A percentile compares a stretch with the other conserved stretches of the same genome.
phyloP scores from a whole-genome alignment of 176 grass and related monocot genomes.

The Oryza coarctata region DNA sequence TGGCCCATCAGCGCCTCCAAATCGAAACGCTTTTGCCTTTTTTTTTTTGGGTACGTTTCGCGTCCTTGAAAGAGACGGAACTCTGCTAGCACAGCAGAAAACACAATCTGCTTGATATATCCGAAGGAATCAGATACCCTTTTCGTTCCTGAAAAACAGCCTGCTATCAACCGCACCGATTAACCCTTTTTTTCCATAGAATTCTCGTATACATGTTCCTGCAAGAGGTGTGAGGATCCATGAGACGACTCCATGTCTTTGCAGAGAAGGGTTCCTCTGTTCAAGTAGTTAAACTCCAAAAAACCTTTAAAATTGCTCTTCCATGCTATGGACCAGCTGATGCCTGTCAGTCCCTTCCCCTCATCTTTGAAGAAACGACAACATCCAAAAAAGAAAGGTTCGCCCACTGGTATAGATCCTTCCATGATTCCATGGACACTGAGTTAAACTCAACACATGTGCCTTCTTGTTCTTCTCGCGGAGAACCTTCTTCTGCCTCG shows the following conservation, averaged over 20 bases:
- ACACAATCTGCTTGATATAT: neutral
- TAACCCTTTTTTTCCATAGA: neutral
- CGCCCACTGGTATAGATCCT: no score
- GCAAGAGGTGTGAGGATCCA: neutral
- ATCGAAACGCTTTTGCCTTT: neutral
- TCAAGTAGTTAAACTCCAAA: neutral
- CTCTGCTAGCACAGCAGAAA: neutral
- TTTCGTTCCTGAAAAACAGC: no score
- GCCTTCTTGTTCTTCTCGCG: no score
- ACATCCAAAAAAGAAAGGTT: neutral
- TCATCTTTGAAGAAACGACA: neutral
- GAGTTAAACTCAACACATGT: neutral
- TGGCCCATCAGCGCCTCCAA: neutral
- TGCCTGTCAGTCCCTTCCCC: neutral
- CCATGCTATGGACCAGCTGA: neutral
- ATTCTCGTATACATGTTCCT: neutral
- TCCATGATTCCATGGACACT: no score
- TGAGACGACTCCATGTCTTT: no score
- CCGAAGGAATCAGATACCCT: neutral
- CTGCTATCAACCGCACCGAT: no score
- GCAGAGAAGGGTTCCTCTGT: neutral
- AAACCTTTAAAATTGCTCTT: neutral
- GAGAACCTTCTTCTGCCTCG: neutral
- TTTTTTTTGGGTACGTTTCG: neutral
- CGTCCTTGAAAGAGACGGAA: neutral